Evolutionary conservation across 208 protist species (phyloP).

Genomic region (Wallacemonas collosoma): DNA sequence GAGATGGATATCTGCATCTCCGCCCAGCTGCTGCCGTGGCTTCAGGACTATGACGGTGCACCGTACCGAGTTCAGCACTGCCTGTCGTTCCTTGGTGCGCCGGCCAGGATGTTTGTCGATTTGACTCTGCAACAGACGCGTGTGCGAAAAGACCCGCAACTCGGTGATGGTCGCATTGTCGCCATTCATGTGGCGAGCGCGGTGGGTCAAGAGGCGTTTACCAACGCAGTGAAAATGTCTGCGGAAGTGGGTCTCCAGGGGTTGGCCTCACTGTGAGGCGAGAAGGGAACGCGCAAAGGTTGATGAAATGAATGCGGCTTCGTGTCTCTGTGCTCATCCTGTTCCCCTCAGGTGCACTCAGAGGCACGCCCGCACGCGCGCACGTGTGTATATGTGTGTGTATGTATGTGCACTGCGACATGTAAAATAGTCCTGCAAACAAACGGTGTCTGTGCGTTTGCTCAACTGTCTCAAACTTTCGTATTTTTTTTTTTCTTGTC

Average conservation of each 20-base stretch:
- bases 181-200: slow-evolving; percentile 2
- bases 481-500: too few species aligned
- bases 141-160: slow-evolving; percentile 26
- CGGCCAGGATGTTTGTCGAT: slow-evolving; percentile 29
- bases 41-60: not conserved
- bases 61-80: slow-evolving; percentile 4
- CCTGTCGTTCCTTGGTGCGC: slow-evolving; percentile 26
- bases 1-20: slow-evolving; percentile 16
- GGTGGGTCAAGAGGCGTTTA: slow-evolving; percentile 17
- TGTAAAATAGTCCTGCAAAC: too few species aligned
- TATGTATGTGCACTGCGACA: too few species aligned
- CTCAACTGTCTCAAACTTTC: too few species aligned
- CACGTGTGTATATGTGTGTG: too few species aligned
- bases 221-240: not conserved
- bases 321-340: too few species aligned
- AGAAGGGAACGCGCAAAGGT: not conserved
- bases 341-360: too few species aligned
- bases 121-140: slow-evolving; percentile 35
- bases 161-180: slow-evolving; percentile 17
- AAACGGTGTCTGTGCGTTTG: too few species aligned
- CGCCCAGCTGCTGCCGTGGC: slow-evolving; percentile 4
- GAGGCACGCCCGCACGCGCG: too few species aligned
- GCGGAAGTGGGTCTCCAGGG: not conserved
- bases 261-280: not conserved
- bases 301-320: too few species aligned